A percentile compares a stretch with the other conserved stretches of the same genome.
phyloP scores from a whole-genome alignment of 371 early-diverging fungal species.

The Umbelopsis sp. region DNA sequence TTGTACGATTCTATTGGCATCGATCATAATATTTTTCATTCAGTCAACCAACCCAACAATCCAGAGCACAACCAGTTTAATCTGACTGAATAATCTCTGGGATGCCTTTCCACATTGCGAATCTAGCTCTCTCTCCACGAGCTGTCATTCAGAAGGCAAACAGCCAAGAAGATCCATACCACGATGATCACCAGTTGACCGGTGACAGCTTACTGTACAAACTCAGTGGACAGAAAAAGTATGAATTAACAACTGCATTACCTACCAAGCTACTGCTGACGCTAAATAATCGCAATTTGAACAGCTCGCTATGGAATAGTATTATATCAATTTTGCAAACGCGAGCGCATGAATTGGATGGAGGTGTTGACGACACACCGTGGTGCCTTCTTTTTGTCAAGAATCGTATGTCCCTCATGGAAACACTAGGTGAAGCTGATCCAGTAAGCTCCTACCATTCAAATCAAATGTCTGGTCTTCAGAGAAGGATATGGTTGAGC shows the following conservation, averaged over 20 bases:
- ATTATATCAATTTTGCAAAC: background rate
- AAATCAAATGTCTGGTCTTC: background rate
- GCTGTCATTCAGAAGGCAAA: background rate
- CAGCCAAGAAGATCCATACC: slow-evolving; percentile 12
- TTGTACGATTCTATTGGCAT: too few relatives aligned
- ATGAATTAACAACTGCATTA: background rate
- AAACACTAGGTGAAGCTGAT: background rate
- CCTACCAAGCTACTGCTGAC: background rate
- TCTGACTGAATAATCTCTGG: background rate
- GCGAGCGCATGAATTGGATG: background rate
- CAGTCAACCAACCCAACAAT: background rate
- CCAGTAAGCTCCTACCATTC: background rate
- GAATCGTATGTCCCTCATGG: background rate
- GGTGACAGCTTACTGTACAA: background rate
- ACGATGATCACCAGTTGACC: background rate
- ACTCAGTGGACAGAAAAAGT: background rate
- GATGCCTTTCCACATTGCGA: slow-evolving; percentile 1
- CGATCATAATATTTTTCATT: too few relatives aligned
- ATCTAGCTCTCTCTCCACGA: background rate
- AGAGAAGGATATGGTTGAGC: background rate
- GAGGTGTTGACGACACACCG: background rate
- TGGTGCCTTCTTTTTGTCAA: slow-evolving; percentile 12
- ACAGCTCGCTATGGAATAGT: slow-evolving; percentile 5
- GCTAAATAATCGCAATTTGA: background rate
- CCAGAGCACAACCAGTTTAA: background rate